phyloP scores from a whole-genome alignment of 768 basidiomycete genomes.

The Trametes cubensis region DNA sequence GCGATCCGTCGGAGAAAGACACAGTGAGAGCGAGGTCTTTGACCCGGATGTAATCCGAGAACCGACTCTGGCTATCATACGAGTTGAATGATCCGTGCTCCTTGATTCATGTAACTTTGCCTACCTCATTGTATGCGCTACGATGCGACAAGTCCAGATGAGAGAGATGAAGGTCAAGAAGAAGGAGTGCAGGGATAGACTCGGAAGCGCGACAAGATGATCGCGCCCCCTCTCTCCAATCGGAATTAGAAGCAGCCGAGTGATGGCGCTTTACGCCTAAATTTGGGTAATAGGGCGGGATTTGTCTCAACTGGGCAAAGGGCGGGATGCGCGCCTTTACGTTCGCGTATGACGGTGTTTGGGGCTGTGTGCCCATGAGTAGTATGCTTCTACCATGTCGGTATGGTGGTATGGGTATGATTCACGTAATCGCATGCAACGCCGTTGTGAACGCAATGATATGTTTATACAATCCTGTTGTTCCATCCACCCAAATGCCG shows the following conservation, averaged over 20 bases:
- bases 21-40: constrained; percentile 50
- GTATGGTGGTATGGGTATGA: too few species aligned
- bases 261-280: neutral
- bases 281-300: neutral
- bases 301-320: neutral
- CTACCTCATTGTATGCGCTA: constrained; percentile 2
- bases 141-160: neutral
- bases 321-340: neutral
- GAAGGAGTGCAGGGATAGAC: neutral
- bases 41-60: constrained; percentile 45
- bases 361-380: too few species aligned
- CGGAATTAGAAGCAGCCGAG: neutral
- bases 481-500: too few species aligned
- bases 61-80: neutral
- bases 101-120: neutral
- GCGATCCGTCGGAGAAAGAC: constrained; percentile 44
- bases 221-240: neutral
- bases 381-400: too few species aligned
- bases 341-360: too few species aligned
- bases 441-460: too few species aligned
- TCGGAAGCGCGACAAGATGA: neutral
- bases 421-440: too few species aligned
- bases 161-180: neutral
- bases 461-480: too few species aligned
- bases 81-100: neutral